Evolutionary conservation across 257 asterid species (phyloP), one percentile per base, ranked within the genome.

Genomic region (Eustoma russellianum): DNA sequence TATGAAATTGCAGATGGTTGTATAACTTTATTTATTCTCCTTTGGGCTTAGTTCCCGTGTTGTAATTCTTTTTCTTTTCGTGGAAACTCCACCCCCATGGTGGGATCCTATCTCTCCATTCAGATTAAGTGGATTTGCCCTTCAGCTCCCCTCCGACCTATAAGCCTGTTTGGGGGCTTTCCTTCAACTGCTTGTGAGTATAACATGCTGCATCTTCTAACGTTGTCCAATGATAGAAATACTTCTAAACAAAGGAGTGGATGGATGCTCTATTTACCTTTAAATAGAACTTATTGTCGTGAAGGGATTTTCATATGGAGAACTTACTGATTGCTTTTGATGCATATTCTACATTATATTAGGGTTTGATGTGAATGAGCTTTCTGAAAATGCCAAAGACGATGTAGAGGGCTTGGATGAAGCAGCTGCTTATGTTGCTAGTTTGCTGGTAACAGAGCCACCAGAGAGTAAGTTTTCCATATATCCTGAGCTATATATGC

Each of bases 51-150:
- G n/a, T n/a, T n/a, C n/a, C n/a, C n/a, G n/a, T n/a, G n/a, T n/a
- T n/a, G n/a, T n/a, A n/a, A n/a, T n/a, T n/a, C n/a, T n/a, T n/a
- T n/a, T n/a, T n/a, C n/a, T n/a, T n/a, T n/a, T n/a, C n/a, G n/a
- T n/a, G n/a, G n/a, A n/a, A n/a, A n/a, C n/a, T n/a, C n/a, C n/a
- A n/a, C n/a, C n/a, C n/a, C n/a, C n/a, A n/a, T n/a, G n/a, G n/a
- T n/a, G n/a, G n/a, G n/a, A n/a, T n/a, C n/a, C n/a, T 35, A 9
- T 35, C 9, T 35, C 9, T 35, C 41, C 41, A 19, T 76, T 81
- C 89, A 87, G 96, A 83, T 87, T 56, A 87, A 87, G 65, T 87
- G 96, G 96, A 87, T 87, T 62, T 87, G 96, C 65, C 96, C 96
- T 59, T 77, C 96, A 59, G 89, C 96, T 55, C 94, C 94, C 46